Conservation (phyloP, 1,284 basidiomycete species). For the Kwoniella shivajii region DNA sequence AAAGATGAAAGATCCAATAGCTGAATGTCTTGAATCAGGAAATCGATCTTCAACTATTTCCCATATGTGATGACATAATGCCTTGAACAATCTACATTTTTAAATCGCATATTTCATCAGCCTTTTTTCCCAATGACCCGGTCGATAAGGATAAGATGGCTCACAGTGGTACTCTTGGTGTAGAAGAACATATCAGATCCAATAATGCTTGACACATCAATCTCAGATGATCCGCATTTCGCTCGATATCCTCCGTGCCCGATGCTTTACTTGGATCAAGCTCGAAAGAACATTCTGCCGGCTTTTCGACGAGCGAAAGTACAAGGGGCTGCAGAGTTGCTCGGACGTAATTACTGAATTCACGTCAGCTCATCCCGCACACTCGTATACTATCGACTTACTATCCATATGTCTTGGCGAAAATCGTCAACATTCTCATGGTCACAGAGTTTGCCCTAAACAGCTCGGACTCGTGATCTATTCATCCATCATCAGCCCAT, state of each 20-base stretch:
- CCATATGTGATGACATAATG: conserved; percentile 81
- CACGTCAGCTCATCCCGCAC: not conserved
- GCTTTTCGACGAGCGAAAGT: conserved; percentile 70
- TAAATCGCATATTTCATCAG: not conserved
- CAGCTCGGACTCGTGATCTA: conserved; percentile 74
- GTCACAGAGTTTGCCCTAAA: conserved; percentile 86
- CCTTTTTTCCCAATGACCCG: not conserved
- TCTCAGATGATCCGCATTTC: conserved; percentile 73
- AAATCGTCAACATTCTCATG: conserved; percentile 78
- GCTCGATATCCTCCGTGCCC: conserved; percentile 63
- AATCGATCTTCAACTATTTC: conserved; percentile 76
- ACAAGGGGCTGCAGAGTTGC: conserved; percentile 75
- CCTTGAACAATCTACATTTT: conserved; percentile 75
- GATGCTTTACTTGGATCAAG: conserved; percentile 70
- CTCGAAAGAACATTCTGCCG: conserved; percentile 73
- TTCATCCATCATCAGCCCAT: conserved; percentile 4
- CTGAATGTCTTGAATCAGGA: conserved; percentile 81
- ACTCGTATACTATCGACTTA: conserved; percentile 14
- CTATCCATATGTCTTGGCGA: conserved; percentile 83
- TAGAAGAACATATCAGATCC: conserved; percentile 71
- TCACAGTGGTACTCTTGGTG: conserved; percentile 72
- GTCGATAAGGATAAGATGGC: conserved; percentile 39
- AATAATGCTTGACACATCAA: conserved; percentile 75
- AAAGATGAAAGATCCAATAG: conserved; percentile 89
- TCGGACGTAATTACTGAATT: conserved; percentile 68